phyloP scores from a whole-genome alignment of 805 yeast species.

The Ogataea haglerorum region DNA sequence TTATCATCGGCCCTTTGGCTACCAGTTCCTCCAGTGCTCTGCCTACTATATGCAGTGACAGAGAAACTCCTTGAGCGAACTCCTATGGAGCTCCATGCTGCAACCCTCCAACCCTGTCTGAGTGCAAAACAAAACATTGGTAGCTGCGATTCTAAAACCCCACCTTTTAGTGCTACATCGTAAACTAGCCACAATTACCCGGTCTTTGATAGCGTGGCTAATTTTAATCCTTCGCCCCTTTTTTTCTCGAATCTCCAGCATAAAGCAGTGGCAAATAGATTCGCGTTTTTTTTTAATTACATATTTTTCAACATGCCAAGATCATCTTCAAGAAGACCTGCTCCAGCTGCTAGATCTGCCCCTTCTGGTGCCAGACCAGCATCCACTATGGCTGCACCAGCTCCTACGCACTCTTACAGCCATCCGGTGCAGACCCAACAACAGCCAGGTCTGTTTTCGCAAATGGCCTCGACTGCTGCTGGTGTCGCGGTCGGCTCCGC shows the following conservation, averaged over 20 bases:
- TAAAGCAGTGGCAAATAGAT: constrained; percentile 12
- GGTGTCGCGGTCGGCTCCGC: constrained; percentile 99
- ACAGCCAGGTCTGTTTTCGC: constrained; percentile 86
- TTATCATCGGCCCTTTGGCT: constrained; percentile 23
- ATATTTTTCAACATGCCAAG: constrained; percentile 29
- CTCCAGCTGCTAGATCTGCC: constrained; percentile 36
- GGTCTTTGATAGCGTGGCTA: background rate
- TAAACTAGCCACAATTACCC: constrained; percentile 2
- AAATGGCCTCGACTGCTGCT: constrained; percentile 99
- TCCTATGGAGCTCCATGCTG: background rate
- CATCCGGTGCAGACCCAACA: constrained; percentile 53
- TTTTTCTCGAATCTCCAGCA: constrained; percentile 9
- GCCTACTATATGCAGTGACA: constrained; percentile 6
- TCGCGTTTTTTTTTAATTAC: constrained; percentile 3
- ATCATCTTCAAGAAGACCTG: constrained; percentile 38
- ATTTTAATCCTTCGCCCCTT: background rate
- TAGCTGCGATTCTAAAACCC: constrained; percentile 7
- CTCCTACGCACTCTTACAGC: constrained; percentile 35
- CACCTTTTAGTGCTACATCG: constrained; percentile 2
- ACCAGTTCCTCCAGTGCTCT: constrained; percentile 17
- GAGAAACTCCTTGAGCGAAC: background rate
- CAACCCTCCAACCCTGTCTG: background rate
- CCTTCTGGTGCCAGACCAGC: constrained; percentile 60
- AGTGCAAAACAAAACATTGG: constrained; percentile 6
- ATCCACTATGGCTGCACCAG: constrained; percentile 69